Base-by-base conservation (phyloP, 192 early-diverging fungal genomes). In the Umbelopsis isabellina region DNA sequence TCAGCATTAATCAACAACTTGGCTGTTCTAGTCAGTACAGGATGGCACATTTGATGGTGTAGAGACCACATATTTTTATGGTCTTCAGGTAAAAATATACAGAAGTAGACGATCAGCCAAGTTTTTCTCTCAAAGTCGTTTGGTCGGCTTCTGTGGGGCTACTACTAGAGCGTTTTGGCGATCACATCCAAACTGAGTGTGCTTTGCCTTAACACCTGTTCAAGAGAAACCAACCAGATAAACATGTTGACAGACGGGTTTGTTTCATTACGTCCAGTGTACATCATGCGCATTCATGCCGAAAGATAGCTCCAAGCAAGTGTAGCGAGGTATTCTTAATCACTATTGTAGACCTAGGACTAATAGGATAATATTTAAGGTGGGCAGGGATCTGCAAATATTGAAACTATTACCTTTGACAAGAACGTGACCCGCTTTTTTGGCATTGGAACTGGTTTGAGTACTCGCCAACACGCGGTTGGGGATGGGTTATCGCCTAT, bases 351-450 rank as follows among this genome's bases (percentile, higher is more conserved):
- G 7, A 41, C 37, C 7, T 41, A 41, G 37, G 37, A 41, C 0
- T 9, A 5, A 10, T 41, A 9, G 51, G 25, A 52, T 52, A 6
- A 21, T 20, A 10, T 51, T 51, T 11, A 27, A 33, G 27, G 55
- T 61, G 55, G 55, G 55, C 30, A 61, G 55, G 27, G 55, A 61
- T 61, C 55, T 61, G 55, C 55, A 61, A 58, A 27, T n/a, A 61
- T 33, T 35, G 25, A 12, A 16, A 61, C 10, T 22, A 61, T 61
- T 35, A 30, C 21, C 55, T 61, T 25, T 23, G 13, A 30, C 55
- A 61, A 35, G 13, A 61, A 61, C 55, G 55, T 61, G 55, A 61
- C 55, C 55, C 33, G 55, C 23, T 35, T 37, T 41, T 61, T 61
- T 61, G 55, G 55, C 30, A 21, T 35, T 25, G 27, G 55, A 61